These are phyloP conservation scores for Podaxis mareebaensis DNA, from an alignment of 768 basidiomycete species.

Conservation along the genomic window DNA sequence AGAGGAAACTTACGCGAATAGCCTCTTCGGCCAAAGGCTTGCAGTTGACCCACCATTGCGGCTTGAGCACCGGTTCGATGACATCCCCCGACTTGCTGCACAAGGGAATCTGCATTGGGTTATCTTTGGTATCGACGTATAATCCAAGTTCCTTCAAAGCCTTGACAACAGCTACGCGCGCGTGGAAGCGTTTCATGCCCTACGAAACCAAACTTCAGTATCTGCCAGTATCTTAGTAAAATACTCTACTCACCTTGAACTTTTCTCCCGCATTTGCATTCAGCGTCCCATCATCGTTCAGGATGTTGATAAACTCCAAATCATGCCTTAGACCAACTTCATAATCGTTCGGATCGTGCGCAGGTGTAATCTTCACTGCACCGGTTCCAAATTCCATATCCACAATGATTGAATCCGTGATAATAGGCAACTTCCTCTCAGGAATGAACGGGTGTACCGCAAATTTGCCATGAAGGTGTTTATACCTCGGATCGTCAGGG, in stretches of 20 bases:
- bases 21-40: conserved; percentile 89
- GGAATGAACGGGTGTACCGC: conserved; percentile 85
- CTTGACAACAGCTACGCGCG: conserved; percentile 79
- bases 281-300: conserved; percentile 96
- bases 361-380: conserved; percentile 98
- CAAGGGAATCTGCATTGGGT: conserved; percentile 95
- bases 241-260: conserved; percentile 52
- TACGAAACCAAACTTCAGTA: background rate
- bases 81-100: conserved; percentile 92
- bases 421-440: conserved; percentile 81
- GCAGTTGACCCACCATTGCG: conserved; percentile 99
- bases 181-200: conserved; percentile 98
- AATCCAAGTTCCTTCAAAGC: conserved; percentile 81
- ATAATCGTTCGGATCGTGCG: conserved; percentile 97
- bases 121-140: conserved; percentile 90
- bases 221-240: background rate
- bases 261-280: conserved; percentile 83
- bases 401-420: conserved; percentile 83
- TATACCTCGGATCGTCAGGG: conserved; percentile 90
- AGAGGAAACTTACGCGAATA: conserved; percentile 57
- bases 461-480: conserved; percentile 94
- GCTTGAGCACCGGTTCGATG: conserved; percentile 93
- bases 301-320: conserved; percentile 88
- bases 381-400: conserved; percentile 98
- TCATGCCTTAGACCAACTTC: conserved; percentile 88